Evolutionary conservation across 305 asterid species (phyloP), one percentile per base, ranked within the genome.

Genomic region (Fraxinus greggii): DNA sequence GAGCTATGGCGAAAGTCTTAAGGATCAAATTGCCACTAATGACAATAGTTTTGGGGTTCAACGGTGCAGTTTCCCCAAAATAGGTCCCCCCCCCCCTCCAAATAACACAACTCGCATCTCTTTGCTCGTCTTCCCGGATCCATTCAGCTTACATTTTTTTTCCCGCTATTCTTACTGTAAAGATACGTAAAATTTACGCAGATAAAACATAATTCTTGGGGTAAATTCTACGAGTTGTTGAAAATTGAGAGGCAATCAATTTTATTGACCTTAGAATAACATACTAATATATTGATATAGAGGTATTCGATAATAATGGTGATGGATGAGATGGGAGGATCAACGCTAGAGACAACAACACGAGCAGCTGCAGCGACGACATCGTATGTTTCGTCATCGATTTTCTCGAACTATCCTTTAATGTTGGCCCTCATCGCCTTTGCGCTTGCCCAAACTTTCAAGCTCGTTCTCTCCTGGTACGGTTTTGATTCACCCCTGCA

Each of bases 401-500:
- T 89, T 33, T 84, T 89, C 12, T 26, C 88, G 54, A 89, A 89
- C 70, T 78, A 70, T 81, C 89, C 92, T 72, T 74, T 89, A 33
- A 76, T 89, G 28, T 86, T 89, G 26, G 89, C 90, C 65, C 73
- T 89, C 40, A 3, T 89, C 1, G 88, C 90, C 40, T 89, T 87
- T 72, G 79, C 83, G 40, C 75, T 89, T 72, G 92, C 92, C 21
- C 90, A 89, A 82, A 79, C 85, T 82, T 72, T 86, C 79, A 89
- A 89, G 79, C 77, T 89, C 80, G 45, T 86, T 81, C 83, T 88
- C 72, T 42, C 87, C 72, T 86, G 92, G 90, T 89, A 89, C 33
- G 24, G 26, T 61, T 21, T 61, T 21, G 29, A 61, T 61, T 61
- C 28, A 21, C 13, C 59, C 19, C 59, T 48, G 59, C 21, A 48